Conservation (phyloP, 2,329 filamentous ascomycete species). For the Trichoderma atroviride region DNA sequence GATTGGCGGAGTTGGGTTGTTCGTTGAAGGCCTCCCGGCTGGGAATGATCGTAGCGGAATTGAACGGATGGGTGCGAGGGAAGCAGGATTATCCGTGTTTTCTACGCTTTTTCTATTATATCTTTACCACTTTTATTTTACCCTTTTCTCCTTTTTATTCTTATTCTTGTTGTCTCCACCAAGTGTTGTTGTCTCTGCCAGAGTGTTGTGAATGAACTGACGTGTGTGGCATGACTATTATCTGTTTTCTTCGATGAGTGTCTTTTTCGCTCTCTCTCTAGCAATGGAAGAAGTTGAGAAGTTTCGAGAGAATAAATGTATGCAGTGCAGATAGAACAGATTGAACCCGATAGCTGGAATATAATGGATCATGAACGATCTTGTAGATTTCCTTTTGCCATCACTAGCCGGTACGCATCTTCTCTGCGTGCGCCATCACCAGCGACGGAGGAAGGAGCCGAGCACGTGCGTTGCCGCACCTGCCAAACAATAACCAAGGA, state of each 20-base stretch:
- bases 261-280: too few relatives aligned
- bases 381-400: not conserved
- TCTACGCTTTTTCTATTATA: slow-evolving; percentile 7
- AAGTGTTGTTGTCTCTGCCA: too few relatives aligned
- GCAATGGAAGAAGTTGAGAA: not conserved
- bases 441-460: not conserved
- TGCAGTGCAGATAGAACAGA: not conserved
- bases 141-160: not conserved
- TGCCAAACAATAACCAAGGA: not conserved
- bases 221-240: not conserved
- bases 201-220: not conserved
- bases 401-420: not conserved
- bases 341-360: not conserved
- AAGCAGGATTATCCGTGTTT: slow-evolving; percentile 25
- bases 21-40: slow-evolving; percentile 30
- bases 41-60: slow-evolving; percentile 32
- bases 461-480: not conserved
- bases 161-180: not conserved
- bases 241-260: too few relatives aligned
- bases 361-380: not conserved
- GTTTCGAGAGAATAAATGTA: not conserved
- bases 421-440: not conserved
- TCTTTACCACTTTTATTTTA: not conserved
- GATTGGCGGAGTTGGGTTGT: slow-evolving; percentile 36
- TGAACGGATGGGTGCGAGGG: slow-evolving; percentile 29